Evolutionary conservation across 2,329 filamentous ascomycete species (phyloP), one percentile per base, ranked within the genome.

Genomic region (Pseudogymnoascus sp.): DNA sequence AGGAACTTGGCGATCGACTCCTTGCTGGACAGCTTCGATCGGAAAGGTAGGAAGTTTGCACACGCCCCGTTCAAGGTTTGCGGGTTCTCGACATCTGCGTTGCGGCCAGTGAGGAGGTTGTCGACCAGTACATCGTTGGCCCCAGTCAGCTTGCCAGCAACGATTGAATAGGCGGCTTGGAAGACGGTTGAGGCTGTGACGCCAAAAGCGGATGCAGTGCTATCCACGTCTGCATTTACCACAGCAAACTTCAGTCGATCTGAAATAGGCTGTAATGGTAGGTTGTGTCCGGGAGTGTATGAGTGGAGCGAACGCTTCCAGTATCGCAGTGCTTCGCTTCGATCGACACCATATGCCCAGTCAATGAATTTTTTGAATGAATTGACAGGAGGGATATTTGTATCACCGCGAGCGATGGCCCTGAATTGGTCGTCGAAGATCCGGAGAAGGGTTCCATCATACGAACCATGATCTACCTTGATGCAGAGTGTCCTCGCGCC

Each of bases 91-190:
- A 76, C 65, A 31, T 71, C 70, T 21, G 76, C 72, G 66, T 77
- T 77, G 63, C 75, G 74, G 16, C 75, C 75, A 1, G 71, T 76
- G 60, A 73, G 64, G 43, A 77, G 73, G 68, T 77, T 72, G 66
- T 76, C 75, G 59, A 73, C 73, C 9, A 64, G 61, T 18, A 76
- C 67, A 37, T 72, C 71, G 7, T 37, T 36, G 3, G 40, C 38
- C 8, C 64, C 63, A 14, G 63, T 69, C 31, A 67, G 67, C 16
- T 65, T 68, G 5, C 68, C 65, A 6, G 75, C 68, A 62, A 68
- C 72, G 9, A 75, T 59, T 25, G 69, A 65, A 66, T 70, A 76
- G 9, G 72, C 71, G 2, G 72, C 69, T 65, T 76, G 75, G 64
- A 77, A 77, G 59, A 77, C 65, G 16, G 74, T 74, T 12, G 72